Conservation (phyloP, 73 alveolate genomes). For the Paramecium caudatum region DNA sequence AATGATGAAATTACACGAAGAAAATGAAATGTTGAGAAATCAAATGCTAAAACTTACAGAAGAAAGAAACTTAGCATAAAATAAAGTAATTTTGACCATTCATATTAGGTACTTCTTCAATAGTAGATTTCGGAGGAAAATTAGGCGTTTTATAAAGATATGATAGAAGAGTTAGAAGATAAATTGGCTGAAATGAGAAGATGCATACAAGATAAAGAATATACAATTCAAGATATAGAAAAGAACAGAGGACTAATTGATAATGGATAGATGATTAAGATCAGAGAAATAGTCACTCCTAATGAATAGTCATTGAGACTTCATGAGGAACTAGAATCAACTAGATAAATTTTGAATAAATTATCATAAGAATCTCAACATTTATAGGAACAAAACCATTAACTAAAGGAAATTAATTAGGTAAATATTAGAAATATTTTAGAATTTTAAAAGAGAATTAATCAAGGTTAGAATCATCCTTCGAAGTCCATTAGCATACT, state of each 20-base stretch:
- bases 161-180: conserved; percentile 71
- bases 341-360: conserved; percentile 48
- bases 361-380: conserved; percentile 17
- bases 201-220: conserved; percentile 75
- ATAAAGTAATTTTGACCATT: conserved; percentile 46
- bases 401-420: background rate
- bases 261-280: conserved; percentile 68
- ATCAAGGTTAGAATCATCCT: background rate
- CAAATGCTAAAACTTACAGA: conserved; percentile 35
- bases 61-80: conserved; percentile 73
- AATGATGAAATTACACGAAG: conserved; percentile 63
- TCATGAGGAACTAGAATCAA: conserved; percentile 52
- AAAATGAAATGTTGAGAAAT: conserved; percentile 49
- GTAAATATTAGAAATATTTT: background rate
- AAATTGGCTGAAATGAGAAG: conserved; percentile 65
- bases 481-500: conserved; percentile 56
- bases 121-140: conserved; percentile 70
- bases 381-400: background rate
- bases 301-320: conserved; percentile 63
- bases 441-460: conserved; percentile 18
- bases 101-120: conserved; percentile 33
- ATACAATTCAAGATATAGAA: conserved; percentile 70
- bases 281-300: conserved; percentile 74
- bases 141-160: conserved; percentile 72
- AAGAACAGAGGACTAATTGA: conserved; percentile 62